These are phyloP conservation scores for Populus deltoides DNA, from an alignment of 345 rosid genomes.

Conservation along the genomic window DNA sequence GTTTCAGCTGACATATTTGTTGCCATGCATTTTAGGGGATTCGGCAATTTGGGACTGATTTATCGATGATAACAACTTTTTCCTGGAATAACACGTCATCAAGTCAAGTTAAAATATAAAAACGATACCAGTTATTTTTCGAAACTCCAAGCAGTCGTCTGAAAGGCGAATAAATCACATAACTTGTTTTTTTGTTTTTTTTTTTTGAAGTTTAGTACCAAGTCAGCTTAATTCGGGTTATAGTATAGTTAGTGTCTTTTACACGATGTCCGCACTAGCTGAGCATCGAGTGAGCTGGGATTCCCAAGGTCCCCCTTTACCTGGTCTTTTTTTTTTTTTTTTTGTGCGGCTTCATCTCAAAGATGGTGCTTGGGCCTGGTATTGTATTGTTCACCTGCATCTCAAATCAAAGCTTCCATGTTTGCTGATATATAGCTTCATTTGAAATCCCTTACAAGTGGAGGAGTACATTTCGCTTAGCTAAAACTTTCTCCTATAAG, in stretches of 20 bases:
- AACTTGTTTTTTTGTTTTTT: background rate
- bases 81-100: conserved; percentile 64
- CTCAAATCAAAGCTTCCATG: background rate
- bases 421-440: background rate
- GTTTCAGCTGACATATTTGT: background rate
- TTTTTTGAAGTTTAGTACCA: no score
- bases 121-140: conserved; percentile 31
- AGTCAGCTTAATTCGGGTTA: background rate
- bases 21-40: conserved; percentile 45
- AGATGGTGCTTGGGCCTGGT: background rate
- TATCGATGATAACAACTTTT: conserved; percentile 71
- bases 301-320: no score
- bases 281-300: background rate
- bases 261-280: background rate
- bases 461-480: background rate
- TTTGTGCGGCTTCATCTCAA: background rate
- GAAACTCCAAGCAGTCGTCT: conserved; percentile 59
- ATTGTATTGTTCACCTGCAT: background rate
- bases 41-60: conserved; percentile 73
- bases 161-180: conserved; percentile 37
- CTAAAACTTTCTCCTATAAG: background rate
- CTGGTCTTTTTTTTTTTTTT: background rate
- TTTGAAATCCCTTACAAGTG: background rate
- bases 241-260: background rate
- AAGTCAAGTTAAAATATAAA: conserved; percentile 67